Evolutionary conservation across 2,329 filamentous ascomycete species (phyloP).

Genomic region (Colletotrichum tropicicola): DNA sequence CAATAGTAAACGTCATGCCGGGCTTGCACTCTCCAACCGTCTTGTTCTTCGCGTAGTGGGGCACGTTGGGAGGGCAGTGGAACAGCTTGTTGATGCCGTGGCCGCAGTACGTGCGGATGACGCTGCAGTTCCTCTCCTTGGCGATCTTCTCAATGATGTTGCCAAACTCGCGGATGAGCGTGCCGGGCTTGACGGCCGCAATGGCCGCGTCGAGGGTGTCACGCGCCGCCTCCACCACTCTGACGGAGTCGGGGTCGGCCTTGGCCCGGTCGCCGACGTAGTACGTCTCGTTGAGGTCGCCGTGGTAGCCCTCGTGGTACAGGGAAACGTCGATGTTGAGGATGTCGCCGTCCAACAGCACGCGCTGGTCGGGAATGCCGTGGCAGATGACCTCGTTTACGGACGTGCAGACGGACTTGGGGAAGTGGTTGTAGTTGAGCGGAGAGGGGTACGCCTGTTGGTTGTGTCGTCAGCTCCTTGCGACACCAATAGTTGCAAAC

Average conservation of each 20-base stretch:
- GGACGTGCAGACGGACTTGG: constrained; percentile 97
- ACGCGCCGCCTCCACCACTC: constrained; percentile 89
- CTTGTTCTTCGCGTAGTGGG: constrained; percentile 99
- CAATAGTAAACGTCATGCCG: constrained; percentile 98
- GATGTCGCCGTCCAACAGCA: constrained; percentile 91
- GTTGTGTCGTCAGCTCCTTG: neutral
- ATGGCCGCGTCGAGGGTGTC: constrained; percentile 93
- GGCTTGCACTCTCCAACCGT: constrained; percentile 92
- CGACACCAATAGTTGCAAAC: neutral
- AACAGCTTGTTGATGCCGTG: constrained; percentile 95
- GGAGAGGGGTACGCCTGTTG: constrained; percentile 90
- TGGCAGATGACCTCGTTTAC: constrained; percentile 98
- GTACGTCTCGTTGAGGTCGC: constrained; percentile 98
- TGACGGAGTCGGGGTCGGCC: constrained; percentile 85
- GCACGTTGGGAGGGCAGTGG: constrained; percentile 92
- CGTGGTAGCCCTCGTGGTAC: constrained; percentile 95
- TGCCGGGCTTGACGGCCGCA: constrained; percentile 90
- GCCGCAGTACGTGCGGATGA: constrained; percentile 95
- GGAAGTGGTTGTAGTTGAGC: constrained; percentile 94
- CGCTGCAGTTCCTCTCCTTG: constrained; percentile 84
- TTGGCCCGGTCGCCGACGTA: constrained; percentile 92
- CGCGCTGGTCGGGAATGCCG: constrained; percentile 92
- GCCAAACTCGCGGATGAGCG: constrained; percentile 90
- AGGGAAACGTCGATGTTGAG: constrained; percentile 96
- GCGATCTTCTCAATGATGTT: constrained; percentile 96